Evolutionary conservation across 2,329 filamentous ascomycete species (phyloP).

Genomic region (Bipolaris gigantea): DNA sequence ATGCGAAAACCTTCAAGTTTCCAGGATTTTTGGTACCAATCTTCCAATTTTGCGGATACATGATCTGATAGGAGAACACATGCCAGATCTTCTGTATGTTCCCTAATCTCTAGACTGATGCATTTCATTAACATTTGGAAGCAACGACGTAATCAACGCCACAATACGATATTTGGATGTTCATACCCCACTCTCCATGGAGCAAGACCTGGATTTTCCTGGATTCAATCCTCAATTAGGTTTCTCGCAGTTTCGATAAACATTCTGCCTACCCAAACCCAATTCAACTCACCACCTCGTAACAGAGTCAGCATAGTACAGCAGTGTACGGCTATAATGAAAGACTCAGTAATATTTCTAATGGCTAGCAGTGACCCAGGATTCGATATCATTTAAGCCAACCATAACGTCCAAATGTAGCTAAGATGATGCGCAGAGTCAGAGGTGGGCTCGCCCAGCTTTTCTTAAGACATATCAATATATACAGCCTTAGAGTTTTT

Average conservation of each 20-base stretch:
- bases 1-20: background rate
- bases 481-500: no score
- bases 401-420: no score
- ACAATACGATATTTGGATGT: background rate
- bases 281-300: no score
- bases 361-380: no score
- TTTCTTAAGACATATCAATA: no score
- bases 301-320: no score
- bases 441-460: no score
- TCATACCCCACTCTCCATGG: background rate
- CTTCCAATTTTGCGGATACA: background rate
- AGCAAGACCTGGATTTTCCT: background rate
- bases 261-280: no score
- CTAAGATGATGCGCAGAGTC: no score
- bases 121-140: background rate
- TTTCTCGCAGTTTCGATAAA: background rate
- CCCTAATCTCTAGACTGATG: background rate
- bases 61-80: background rate
- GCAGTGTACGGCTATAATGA: no score
- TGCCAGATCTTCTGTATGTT: background rate
- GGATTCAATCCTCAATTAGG: background rate
- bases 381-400: no score
- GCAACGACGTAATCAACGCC: background rate
- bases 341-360: no score
- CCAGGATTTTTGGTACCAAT: background rate